These are phyloP conservation scores for Penicillium nucicola DNA, from an alignment of 495 filamentous ascomycete species.

Conservation along the genomic window DNA sequence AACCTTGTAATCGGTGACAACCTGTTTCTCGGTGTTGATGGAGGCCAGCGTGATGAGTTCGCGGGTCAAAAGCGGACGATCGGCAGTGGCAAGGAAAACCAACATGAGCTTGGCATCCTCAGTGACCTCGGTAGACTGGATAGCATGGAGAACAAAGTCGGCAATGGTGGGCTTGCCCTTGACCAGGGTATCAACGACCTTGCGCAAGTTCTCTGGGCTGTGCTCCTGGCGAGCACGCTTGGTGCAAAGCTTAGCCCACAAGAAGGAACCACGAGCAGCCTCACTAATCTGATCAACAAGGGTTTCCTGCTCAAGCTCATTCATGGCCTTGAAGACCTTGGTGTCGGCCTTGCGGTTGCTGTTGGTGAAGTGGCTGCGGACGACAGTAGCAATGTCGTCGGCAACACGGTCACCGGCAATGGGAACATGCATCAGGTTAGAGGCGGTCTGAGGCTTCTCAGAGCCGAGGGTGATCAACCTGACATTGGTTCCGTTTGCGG, in stretches of 20 bases:
- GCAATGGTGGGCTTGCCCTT: slow-evolving; percentile 22
- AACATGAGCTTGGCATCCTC: slow-evolving; percentile 29
- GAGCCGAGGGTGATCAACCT: slow-evolving; percentile 32
- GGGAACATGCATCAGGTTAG: slow-evolving; percentile 13
- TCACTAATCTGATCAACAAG: slow-evolving; percentile 31
- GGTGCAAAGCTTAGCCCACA: slow-evolving; percentile 37
- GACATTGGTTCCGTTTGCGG: slow-evolving; percentile 20
- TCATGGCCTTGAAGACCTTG: slow-evolving; percentile 12
- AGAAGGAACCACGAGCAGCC: slow-evolving; percentile 33
- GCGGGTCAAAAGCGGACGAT: slow-evolving; percentile 25
- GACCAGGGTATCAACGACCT: slow-evolving; percentile 21
- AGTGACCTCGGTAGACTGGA: slow-evolving; percentile 18
- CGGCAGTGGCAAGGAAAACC: slow-evolving; percentile 31
- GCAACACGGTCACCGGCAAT: slow-evolving; percentile 18
- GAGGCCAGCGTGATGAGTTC: slow-evolving; percentile 28
- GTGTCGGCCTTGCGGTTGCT: neutral
- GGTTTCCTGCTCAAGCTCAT: slow-evolving; percentile 30
- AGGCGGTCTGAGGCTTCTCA: slow-evolving; percentile 18
- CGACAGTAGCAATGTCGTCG: slow-evolving; percentile 26
- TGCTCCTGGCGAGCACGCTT: slow-evolving; percentile 25
- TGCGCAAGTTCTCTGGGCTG: slow-evolving; percentile 19
- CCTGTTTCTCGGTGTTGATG: slow-evolving; percentile 29
- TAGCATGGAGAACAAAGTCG: slow-evolving; percentile 27
- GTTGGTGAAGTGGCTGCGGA: slow-evolving; percentile 16
- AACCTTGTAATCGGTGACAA: slow-evolving; percentile 18